Percentiles rank a stretch among this genome's conserved stretches.
Evolutionary conservation across 345 rosid genomes (phyloP).

Genomic region (Cochlearia excelsa): DNA sequence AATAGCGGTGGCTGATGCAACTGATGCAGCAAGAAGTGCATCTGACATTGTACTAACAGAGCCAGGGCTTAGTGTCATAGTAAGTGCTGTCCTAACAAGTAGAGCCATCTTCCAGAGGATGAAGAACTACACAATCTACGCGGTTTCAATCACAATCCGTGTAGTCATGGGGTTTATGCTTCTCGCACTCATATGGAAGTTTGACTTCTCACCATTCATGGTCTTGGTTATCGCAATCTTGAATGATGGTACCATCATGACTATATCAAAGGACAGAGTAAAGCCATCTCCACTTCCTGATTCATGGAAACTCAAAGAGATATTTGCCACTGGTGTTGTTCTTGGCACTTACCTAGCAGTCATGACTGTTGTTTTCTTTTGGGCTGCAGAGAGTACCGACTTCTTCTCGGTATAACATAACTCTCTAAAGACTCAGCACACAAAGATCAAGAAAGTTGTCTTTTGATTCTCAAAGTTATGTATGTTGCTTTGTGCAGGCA

Average conservation of each 20-base stretch:
- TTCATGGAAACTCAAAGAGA: conserved; percentile 88
- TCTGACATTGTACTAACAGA: conserved; percentile 91
- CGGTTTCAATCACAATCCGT: conserved; percentile 89
- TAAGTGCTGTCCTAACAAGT: conserved; percentile 71
- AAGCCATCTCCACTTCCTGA: conserved; percentile 86
- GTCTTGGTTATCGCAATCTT: conserved; percentile 82
- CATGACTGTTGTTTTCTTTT: conserved; percentile 88
- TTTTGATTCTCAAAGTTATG: not conserved
- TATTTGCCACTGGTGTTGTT: conserved; percentile 76
- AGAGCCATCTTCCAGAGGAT: no score
- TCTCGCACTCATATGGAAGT: conserved; percentile 90
- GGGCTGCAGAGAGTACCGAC: conserved; percentile 57
- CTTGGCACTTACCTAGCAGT: conserved; percentile 80
- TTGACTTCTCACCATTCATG: conserved; percentile 96
- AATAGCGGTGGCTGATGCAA: conserved; percentile 95
- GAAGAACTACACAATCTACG: conserved; percentile 71
- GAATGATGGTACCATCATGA: conserved; percentile 88
- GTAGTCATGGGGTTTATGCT: conserved; percentile 82
- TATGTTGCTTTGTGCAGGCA: conserved; percentile 44
- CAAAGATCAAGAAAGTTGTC: conserved; percentile 2
- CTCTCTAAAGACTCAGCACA: not conserved
- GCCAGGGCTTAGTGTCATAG: conserved; percentile 91
- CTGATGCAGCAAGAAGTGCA: conserved; percentile 92
- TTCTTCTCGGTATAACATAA: conserved; percentile 67
- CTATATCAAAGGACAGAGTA: conserved; percentile 76